Evolutionary conservation across 1,139 yeast species (phyloP).

Genomic region (Saccharomyces hybrid): DNA sequence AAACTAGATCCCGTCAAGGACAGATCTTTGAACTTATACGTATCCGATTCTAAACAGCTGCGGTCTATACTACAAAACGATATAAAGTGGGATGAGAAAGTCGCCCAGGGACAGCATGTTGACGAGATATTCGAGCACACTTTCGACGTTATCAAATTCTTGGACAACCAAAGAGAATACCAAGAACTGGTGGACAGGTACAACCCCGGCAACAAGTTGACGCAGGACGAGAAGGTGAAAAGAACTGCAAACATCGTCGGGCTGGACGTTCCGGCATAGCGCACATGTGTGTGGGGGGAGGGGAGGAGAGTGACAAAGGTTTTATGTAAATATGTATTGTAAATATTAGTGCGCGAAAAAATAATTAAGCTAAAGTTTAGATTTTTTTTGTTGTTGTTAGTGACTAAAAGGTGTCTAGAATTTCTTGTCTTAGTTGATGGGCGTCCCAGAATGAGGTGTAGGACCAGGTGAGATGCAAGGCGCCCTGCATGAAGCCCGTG

Average conservation of each 20-base stretch:
- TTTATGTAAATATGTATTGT: not conserved
- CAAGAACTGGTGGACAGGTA: conserved; percentile 75
- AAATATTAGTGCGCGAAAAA: not conserved
- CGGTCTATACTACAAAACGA: not conserved
- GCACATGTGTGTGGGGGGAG: not conserved
- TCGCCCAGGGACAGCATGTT: not conserved
- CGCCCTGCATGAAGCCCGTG: conserved; percentile 84
- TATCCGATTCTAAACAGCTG: not conserved
- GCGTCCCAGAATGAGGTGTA: conserved; percentile 74
- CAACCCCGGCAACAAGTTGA: conserved; percentile 74
- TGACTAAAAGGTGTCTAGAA: conserved; percentile 13
- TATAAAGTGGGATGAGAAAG: not conserved
- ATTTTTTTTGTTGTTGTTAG: not conserved
- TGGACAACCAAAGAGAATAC: conserved; percentile 68
- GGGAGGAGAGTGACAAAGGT: not conserved
- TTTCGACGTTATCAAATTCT: conserved; percentile 32
- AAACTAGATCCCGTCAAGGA: not conserved
- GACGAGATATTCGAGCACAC: not conserved
- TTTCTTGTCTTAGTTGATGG: conserved; percentile 51
- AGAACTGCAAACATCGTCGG: conserved; percentile 85
- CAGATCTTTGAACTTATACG: not conserved
- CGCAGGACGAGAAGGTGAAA: conserved; percentile 68
- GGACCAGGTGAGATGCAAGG: conserved; percentile 83
- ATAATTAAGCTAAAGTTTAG: not conserved
- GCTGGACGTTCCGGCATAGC: conserved; percentile 45